A percentile compares a stretch with the other conserved stretches of the same genome.
Evolutionary conservation across 176 grass and related monocot genomes (phyloP).

Genomic region (Ensete ventricosum): DNA sequence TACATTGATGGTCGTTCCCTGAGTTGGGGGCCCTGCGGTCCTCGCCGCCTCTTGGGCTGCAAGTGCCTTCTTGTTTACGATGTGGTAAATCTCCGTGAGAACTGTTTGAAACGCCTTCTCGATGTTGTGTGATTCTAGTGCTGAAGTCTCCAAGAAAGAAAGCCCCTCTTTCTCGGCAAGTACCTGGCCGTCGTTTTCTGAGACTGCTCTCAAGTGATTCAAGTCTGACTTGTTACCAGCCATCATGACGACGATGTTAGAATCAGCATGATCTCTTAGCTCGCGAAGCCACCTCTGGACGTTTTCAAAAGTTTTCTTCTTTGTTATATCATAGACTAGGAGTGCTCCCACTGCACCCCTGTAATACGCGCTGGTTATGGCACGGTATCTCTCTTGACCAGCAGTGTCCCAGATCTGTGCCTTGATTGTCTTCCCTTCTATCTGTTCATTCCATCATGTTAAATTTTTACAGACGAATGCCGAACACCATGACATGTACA

Average conservation of each 20-base stretch:
- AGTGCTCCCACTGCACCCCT: slow-evolving; percentile 48
- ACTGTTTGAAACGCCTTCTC: slow-evolving; percentile 55
- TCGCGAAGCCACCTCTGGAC: slow-evolving; percentile 58
- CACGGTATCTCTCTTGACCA: slow-evolving; percentile 65
- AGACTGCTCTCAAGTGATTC: slow-evolving; percentile 40
- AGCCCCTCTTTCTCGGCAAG: slow-evolving; percentile 44
- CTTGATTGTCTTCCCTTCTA: slow-evolving; percentile 52
- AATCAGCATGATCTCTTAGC: slow-evolving; percentile 51
- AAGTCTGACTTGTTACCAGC: slow-evolving; percentile 50
- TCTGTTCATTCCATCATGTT: slow-evolving; percentile 18
- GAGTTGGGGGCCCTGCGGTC: slow-evolving; percentile 21
- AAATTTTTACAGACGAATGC: not conserved
- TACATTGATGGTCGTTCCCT: slow-evolving; percentile 41
- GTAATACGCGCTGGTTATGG: slow-evolving; percentile 67
- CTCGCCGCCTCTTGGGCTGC: slow-evolving; percentile 36
- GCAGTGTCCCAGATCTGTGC: slow-evolving; percentile 66
- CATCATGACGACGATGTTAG: slow-evolving; percentile 57
- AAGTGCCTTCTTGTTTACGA: slow-evolving; percentile 55
- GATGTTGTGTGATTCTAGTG: slow-evolving; percentile 44
- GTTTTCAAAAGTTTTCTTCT: slow-evolving; percentile 51
- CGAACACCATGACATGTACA: not conserved
- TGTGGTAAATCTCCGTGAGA: slow-evolving; percentile 53
- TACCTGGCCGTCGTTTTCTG: slow-evolving; percentile 38
- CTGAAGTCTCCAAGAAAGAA: slow-evolving; percentile 58
- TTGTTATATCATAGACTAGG: slow-evolving; percentile 52